Conservation (phyloP, 441 rosid species). For the Capsella rubella region DNA sequence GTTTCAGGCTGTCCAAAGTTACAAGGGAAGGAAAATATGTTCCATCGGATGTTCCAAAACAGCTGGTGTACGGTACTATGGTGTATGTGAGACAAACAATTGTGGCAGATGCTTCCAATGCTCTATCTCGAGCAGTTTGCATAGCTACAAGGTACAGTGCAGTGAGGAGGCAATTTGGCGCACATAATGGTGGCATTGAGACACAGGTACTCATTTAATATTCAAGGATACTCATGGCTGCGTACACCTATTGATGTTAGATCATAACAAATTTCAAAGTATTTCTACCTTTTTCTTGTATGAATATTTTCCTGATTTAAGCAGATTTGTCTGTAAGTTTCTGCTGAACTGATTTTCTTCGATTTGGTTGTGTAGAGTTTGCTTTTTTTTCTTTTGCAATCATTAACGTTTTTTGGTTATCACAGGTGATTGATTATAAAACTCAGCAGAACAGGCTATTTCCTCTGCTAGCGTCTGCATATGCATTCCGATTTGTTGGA, state of each 20-base stretch:
- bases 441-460: slow-evolving; percentile 96
- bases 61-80: slow-evolving; percentile 92
- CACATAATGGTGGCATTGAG: slow-evolving; percentile 72
- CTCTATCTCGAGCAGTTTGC: slow-evolving; percentile 90
- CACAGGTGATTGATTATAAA: slow-evolving; percentile 93
- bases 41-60: slow-evolving; percentile 85
- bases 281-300: neutral
- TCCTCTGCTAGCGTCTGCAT: slow-evolving; percentile 98
- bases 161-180: slow-evolving; percentile 96
- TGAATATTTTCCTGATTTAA: neutral
- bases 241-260: slow-evolving; percentile 7
- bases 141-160: slow-evolving; percentile 96
- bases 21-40: slow-evolving; percentile 85
- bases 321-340: neutral
- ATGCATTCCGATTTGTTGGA: slow-evolving; percentile 95
- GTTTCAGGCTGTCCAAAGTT: slow-evolving; percentile 79
- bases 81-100: slow-evolving; percentile 85
- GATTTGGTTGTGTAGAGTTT: neutral
- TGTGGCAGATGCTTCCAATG: slow-evolving; percentile 87
- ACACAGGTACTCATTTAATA: slow-evolving; percentile 62
- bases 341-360: slow-evolving; percentile 14
- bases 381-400: neutral
- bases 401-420: slow-evolving; percentile 12
- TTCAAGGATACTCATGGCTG: slow-evolving; percentile 22
- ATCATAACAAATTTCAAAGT: neutral